These are phyloP conservation scores for Guyanaporus albipodus DNA, from an alignment of 768 basidiomycete species.

Conservation along the genomic window DNA sequence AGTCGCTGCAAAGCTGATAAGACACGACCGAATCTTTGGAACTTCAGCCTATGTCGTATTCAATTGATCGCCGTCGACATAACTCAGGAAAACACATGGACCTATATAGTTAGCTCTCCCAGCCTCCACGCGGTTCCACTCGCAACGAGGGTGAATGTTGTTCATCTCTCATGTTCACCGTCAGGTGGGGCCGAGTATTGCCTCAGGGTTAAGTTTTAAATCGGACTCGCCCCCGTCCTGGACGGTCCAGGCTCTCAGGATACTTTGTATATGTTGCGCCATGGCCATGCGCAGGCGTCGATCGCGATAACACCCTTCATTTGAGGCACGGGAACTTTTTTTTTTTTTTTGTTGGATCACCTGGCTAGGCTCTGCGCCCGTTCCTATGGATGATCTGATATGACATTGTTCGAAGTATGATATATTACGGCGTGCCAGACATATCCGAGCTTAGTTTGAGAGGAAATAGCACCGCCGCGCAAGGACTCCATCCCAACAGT, in stretches of 20 bases:
- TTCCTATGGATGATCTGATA: constrained; percentile 10
- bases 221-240: constrained; percentile 33
- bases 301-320: constrained; percentile 28
- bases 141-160: constrained; percentile 14
- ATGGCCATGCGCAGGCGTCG: constrained; percentile 21
- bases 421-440: background rate
- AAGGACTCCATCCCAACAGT: too few relatives aligned
- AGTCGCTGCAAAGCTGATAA: too few relatives aligned
- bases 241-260: constrained; percentile 54
- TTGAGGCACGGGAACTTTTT: constrained; percentile 21
- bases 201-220: constrained; percentile 8
- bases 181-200: constrained; percentile 1
- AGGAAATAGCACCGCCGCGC: too few relatives aligned
- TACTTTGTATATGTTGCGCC: constrained; percentile 32
- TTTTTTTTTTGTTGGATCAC: constrained; percentile 6
- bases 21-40: constrained; percentile 20
- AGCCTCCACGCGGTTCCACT: constrained; percentile 25
- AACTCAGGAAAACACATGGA: constrained; percentile 28
- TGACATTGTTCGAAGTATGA: constrained; percentile 9
- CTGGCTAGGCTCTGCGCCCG: constrained; percentile 11
- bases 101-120: constrained; percentile 29
- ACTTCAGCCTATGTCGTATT: constrained; percentile 30
- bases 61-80: constrained; percentile 35
- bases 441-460: too few relatives aligned
- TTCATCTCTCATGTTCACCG: constrained; percentile 10